Conservation (phyloP, 495 filamentous ascomycete genomes). For the Endocarpon pusillum region DNA sequence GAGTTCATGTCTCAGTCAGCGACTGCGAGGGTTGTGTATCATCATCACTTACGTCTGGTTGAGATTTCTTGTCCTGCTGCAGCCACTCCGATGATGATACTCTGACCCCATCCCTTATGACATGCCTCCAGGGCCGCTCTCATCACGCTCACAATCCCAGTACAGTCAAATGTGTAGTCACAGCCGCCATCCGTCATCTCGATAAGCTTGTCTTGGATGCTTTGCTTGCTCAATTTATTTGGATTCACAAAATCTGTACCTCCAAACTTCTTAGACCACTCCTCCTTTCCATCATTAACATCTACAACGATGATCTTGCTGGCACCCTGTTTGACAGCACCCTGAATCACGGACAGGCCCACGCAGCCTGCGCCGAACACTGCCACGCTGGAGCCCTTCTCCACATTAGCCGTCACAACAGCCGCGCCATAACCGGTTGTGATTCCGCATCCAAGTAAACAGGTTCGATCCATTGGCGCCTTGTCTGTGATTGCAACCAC, state of each 20-base stretch:
- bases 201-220: slow-evolving; percentile 74
- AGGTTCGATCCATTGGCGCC: slow-evolving; percentile 91
- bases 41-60: slow-evolving; percentile 79
- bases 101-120: slow-evolving; percentile 98
- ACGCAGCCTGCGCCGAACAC: slow-evolving; percentile 95
- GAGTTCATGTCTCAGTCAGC: slow-evolving; percentile 8
- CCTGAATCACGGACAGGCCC: slow-evolving; percentile 85
- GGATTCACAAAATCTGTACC: slow-evolving; percentile 97
- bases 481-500: slow-evolving; percentile 83
- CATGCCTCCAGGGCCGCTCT: slow-evolving; percentile 89
- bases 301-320: slow-evolving; percentile 89
- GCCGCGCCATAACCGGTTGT: slow-evolving; percentile 97
- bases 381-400: slow-evolving; percentile 78
- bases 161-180: slow-evolving; percentile 99
- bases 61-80: slow-evolving; percentile 94
- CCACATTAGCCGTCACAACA: slow-evolving; percentile 75
- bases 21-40: too few species aligned
- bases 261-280: slow-evolving; percentile 84
- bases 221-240: slow-evolving; percentile 54
- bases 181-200: slow-evolving; percentile 99
- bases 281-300: slow-evolving; percentile 82
- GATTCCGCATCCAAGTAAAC: slow-evolving; percentile 92
- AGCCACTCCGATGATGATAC: slow-evolving; percentile 93
- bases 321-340: slow-evolving; percentile 75
- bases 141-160: slow-evolving; percentile 93